Conservation (phyloP, 176 grass and related monocot genomes). For the Alopecurus myosuroides region DNA sequence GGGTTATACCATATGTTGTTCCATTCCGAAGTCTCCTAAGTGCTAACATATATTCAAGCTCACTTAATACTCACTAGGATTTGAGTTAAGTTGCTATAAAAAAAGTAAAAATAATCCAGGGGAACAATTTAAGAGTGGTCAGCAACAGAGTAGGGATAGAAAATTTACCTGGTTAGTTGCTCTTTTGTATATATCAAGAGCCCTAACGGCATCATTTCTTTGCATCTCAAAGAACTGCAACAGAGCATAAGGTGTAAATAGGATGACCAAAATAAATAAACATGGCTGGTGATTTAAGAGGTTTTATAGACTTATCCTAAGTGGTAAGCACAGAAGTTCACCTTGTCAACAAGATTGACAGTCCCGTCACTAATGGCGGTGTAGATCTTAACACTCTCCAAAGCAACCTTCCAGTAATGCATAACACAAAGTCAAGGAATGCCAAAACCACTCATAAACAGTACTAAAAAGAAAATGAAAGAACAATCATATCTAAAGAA, state of each 20-base stretch:
- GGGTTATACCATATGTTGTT: neutral
- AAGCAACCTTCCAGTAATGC: slow-evolving; percentile 65
- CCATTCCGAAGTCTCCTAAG: neutral
- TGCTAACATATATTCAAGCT: neutral
- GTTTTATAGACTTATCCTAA: slow-evolving; percentile 3
- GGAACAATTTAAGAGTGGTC: neutral
- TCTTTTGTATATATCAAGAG: slow-evolving; percentile 96
- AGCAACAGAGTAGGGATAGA: neutral
- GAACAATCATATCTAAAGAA: neutral
- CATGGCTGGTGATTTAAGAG: neutral
- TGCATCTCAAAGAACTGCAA: slow-evolving; percentile 98
- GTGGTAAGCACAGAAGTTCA: slow-evolving; percentile 19
- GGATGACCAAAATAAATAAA: slow-evolving; percentile 23
- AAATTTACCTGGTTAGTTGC: slow-evolving; percentile 82
- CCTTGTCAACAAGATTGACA: slow-evolving; percentile 98
- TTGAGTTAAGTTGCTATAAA: neutral
- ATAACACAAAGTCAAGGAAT: slow-evolving; percentile 35
- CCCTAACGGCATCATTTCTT: slow-evolving; percentile 87
- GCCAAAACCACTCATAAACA: neutral
- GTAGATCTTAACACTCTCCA: slow-evolving; percentile 96
- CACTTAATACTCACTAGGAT: neutral
- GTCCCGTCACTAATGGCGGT: slow-evolving; percentile 88
- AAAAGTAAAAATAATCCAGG: neutral
- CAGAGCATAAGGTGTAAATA: slow-evolving; percentile 30
- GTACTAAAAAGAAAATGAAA: slow-evolving; percentile 29